A percentile compares a stretch with the other conserved stretches of the same genome.
Conservation (phyloP, 2,329 filamentous ascomycete species). For the Nemania sp. region DNA sequence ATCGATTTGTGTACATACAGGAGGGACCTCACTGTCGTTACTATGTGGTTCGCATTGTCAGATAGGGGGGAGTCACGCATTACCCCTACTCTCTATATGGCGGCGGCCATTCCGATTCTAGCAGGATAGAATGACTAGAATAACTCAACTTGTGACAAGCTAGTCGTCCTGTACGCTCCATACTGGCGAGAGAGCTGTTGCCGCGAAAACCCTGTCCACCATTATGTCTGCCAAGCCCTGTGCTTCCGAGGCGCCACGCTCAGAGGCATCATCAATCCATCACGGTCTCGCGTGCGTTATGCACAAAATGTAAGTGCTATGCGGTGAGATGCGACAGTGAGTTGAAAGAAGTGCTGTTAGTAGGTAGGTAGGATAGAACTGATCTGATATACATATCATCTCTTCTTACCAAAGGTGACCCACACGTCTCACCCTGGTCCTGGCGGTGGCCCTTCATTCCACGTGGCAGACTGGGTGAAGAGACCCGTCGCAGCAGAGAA, state of each 20-base stretch:
- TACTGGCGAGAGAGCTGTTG: neutral
- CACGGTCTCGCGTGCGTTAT: conserved; percentile 4
- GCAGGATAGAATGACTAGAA: neutral
- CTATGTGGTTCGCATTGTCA: conserved; percentile 25
- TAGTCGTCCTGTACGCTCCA: neutral
- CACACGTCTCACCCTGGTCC: conserved; percentile 32
- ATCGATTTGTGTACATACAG: neutral
- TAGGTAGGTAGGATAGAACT: neutral
- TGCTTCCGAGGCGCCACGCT: conserved; percentile 3
- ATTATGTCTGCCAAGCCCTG: conserved; percentile 12
- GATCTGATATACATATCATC: conserved; percentile 25
- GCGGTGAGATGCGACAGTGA: conserved; percentile 15
- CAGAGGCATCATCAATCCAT: conserved; percentile 5
- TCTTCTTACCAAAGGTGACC: conserved; percentile 18
- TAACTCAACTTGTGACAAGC: conserved; percentile 8
- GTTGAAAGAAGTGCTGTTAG: conserved; percentile 3
- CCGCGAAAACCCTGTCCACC: neutral
- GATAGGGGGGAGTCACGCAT: neutral
- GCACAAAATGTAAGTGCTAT: conserved; percentile 12
- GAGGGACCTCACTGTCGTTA: neutral
- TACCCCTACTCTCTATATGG: neutral
- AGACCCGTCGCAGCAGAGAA: conserved; percentile 18
- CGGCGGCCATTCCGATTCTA: neutral
- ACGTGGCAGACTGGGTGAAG: conserved; percentile 35
- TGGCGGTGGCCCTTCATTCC: conserved; percentile 30